These are phyloP conservation scores for Fusarium austroafricanum DNA, from an alignment of 2,329 filamentous ascomycete species.

Conservation along the genomic window DNA sequence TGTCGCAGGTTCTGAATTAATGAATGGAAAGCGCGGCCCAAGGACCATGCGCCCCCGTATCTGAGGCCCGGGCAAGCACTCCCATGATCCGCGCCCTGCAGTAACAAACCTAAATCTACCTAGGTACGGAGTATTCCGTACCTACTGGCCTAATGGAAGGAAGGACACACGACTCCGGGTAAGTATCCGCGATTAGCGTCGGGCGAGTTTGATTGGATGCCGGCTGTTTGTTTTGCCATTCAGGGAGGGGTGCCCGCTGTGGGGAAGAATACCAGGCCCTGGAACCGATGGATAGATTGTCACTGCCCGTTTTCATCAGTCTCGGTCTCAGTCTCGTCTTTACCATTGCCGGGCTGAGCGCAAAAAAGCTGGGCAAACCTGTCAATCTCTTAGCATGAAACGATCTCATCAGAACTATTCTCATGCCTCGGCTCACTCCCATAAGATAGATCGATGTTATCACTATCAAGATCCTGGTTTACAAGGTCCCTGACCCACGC, in stretches of 20 bases:
- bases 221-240: conserved; percentile 25
- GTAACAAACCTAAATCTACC: conserved; percentile 2
- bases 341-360: conserved; percentile 37
- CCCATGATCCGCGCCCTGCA: conserved; percentile 32
- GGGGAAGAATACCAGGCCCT: conserved; percentile 24
- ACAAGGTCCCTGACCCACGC: conserved; percentile 15
- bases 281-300: conserved; percentile 14
- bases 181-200: conserved; percentile 30
- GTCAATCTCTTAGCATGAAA: conserved; percentile 24
- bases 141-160: background rate
- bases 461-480: conserved; percentile 8
- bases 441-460: background rate
- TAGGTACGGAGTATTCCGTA: no score
- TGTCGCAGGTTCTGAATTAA: conserved; percentile 38
- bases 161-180: background rate
- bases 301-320: background rate
- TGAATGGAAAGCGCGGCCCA: conserved; percentile 41
- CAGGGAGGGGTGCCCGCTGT: conserved; percentile 16
- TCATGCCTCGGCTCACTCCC: conserved; percentile 2
- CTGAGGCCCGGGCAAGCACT: conserved; percentile 25
- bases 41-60: conserved; percentile 27
- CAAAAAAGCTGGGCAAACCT: conserved; percentile 32
- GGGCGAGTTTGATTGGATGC: conserved; percentile 24
- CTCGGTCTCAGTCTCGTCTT: conserved; percentile 9
- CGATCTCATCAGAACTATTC: background rate